Percentiles rank a stretch among this genome's conserved stretches.
Conservation (phyloP, 2,329 filamentous ascomycete species). For the Xylaria polymorpha region DNA sequence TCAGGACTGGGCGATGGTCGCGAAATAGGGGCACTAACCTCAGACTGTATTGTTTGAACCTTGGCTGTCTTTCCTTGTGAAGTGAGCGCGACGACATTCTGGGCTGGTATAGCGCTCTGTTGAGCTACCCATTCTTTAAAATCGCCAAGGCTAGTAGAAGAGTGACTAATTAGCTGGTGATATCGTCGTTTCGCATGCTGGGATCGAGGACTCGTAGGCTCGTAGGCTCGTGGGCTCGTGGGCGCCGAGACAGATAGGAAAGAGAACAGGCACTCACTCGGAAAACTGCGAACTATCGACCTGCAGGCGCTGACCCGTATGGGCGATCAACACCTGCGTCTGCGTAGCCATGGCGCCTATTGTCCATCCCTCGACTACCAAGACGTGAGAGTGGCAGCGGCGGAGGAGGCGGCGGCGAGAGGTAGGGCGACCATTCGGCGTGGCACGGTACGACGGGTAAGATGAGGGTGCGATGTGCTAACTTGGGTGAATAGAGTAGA, state of each 20-base stretch:
- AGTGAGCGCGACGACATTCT: slow-evolving; percentile 89
- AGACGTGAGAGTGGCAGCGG: slow-evolving; percentile 11
- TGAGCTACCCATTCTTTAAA: slow-evolving; percentile 84
- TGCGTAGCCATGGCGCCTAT: slow-evolving; percentile 73
- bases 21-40: slow-evolving; percentile 64
- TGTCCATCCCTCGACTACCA: slow-evolving; percentile 49
- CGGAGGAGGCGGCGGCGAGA: slow-evolving; percentile 4
- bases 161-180: slow-evolving; percentile 36
- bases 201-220: slow-evolving; percentile 31
- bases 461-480: neutral
- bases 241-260: slow-evolving; percentile 10
- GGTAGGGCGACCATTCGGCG: slow-evolving; percentile 18
- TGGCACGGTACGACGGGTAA: neutral
- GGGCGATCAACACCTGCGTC: slow-evolving; percentile 90
- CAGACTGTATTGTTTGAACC: slow-evolving; percentile 79
- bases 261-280: slow-evolving; percentile 66
- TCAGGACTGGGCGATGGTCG: neutral
- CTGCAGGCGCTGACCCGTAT: slow-evolving; percentile 87
- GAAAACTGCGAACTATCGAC: slow-evolving; percentile 80
- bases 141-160: slow-evolving; percentile 75
- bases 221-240: neutral
- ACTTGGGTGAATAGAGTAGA: neutral
- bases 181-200: neutral
- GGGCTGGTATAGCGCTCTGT: slow-evolving; percentile 76
- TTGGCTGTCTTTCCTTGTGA: slow-evolving; percentile 86